Evolutionary conservation across 169 alveolate species (phyloP), one percentile per base, ranked within the genome.

Genomic region (Plasmodium adleri): DNA sequence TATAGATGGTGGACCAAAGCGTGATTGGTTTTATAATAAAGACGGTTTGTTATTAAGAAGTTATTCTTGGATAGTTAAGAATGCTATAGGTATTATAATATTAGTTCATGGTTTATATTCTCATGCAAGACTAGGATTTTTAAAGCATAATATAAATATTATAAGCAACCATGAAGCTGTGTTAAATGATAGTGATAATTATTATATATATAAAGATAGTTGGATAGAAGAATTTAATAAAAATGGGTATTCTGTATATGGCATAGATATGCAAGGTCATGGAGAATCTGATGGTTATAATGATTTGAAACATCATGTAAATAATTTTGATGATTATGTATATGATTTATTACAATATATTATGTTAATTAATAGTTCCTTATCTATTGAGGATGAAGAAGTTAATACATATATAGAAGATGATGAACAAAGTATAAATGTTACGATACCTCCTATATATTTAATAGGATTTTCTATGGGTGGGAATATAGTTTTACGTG

Each of bases 401-500:
- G 43, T 1, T 28, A 28, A 28, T 28, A 28, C 43, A 4, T 32
- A 49, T 43, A 28, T 28, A 28, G 43, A 28, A 28, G 43, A 28
- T 28, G 43, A 28, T 28, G 43, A 28, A 28, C 6, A 28, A 28
- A 28, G 5, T 28, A 6, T 28, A 28, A 64, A 74, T 32, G 68
- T 85, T 26, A 72, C 22, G 13, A 68, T 76, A n/a, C 90, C 92
- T 8, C 92, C 87, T 32, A 75, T 78, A 28, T 88, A 87, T 85
- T 72, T 93, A 13, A 80, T 73, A 32, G 96, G 96, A 7, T 50
- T 91, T n/a, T 88, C 94, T 32, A 93, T 93, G 96, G 96, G 96
- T 1, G 96, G 96, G 9, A 91, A 91, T 88, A 91, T 93, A 17
- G 94, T 88, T n/a, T 59, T 91, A 28, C 17, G 94, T 13, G 32